phyloP scores from a whole-genome alignment of 306 rosid species.

The Vicia sativa region DNA sequence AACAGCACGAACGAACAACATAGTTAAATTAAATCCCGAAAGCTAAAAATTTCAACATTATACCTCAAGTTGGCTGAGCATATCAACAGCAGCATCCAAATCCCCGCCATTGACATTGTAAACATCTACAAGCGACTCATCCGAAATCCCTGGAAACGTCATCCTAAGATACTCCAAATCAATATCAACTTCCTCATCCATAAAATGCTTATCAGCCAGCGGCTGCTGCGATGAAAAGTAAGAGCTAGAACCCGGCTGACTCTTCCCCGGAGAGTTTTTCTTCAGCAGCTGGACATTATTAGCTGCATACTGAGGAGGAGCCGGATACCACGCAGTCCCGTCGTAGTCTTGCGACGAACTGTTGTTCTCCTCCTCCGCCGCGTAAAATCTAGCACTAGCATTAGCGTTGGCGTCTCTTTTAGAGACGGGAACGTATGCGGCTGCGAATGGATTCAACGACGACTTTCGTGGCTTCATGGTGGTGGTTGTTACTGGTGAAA shows the following conservation, averaged over 20 bases:
- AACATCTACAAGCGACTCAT: constrained; percentile 69
- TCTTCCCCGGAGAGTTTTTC: constrained; percentile 24
- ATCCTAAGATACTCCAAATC: constrained; percentile 73
- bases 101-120: constrained; percentile 64
- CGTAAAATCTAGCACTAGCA: constrained; percentile 39
- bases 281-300: constrained; percentile 34
- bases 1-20: background rate
- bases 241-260: constrained; percentile 19
- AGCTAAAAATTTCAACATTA: constrained; percentile 5
- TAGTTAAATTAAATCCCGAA: background rate
- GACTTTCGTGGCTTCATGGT: constrained; percentile 63
- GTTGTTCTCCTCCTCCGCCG: constrained; percentile 31
- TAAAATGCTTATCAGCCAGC: constrained; percentile 43
- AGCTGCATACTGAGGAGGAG: constrained; percentile 46
- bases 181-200: constrained; percentile 60
- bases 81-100: constrained; percentile 68
- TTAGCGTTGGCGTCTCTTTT: constrained; percentile 51
- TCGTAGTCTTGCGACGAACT: constrained; percentile 30
- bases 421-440: constrained; percentile 69
- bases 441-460: constrained; percentile 82
- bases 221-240: constrained; percentile 50
- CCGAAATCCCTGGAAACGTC: constrained; percentile 64
- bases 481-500: constrained; percentile 34
- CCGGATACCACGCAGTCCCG: constrained; percentile 48
- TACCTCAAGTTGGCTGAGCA: constrained; percentile 91